A percentile compares a stretch with the other conserved stretches of the same genome.
phyloP scores from a whole-genome alignment of 345 rosid species.

The Dovyalis caffra region DNA sequence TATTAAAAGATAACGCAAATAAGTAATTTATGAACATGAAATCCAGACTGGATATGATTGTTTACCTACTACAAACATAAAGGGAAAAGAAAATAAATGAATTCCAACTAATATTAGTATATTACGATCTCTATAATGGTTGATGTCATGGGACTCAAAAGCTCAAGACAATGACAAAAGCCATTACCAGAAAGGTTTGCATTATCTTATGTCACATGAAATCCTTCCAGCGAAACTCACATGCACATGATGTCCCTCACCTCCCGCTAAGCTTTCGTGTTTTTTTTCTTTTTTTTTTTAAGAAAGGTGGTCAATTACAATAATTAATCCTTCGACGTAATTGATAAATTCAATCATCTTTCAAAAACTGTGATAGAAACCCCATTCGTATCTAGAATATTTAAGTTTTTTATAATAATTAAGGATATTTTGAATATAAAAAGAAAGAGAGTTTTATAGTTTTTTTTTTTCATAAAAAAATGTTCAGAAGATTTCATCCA shows the following conservation, averaged over 20 bases:
- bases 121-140: neutral
- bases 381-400: too few species aligned
- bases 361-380: too few species aligned
- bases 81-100: neutral
- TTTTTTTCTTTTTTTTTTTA: too few species aligned
- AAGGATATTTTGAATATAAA: neutral
- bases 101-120: too few species aligned
- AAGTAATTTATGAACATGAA: neutral
- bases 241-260: neutral
- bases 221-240: constrained; percentile 7
- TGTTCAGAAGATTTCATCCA: too few species aligned
- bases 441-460: too few species aligned
- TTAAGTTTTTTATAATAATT: neutral
- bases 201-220: neutral
- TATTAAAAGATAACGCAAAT: too few species aligned
- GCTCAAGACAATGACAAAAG: neutral
- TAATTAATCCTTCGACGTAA: too few species aligned
- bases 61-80: neutral
- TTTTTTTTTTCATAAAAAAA: too few species aligned
- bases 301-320: too few species aligned
- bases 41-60: constrained; percentile 22
- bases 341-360: too few species aligned
- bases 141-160: neutral
- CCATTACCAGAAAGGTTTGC: neutral
- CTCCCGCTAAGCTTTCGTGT: neutral